Evolutionary conservation across 108 stramenopile genomes (phyloP).

Genomic region (Cyclotella cryptica): DNA sequence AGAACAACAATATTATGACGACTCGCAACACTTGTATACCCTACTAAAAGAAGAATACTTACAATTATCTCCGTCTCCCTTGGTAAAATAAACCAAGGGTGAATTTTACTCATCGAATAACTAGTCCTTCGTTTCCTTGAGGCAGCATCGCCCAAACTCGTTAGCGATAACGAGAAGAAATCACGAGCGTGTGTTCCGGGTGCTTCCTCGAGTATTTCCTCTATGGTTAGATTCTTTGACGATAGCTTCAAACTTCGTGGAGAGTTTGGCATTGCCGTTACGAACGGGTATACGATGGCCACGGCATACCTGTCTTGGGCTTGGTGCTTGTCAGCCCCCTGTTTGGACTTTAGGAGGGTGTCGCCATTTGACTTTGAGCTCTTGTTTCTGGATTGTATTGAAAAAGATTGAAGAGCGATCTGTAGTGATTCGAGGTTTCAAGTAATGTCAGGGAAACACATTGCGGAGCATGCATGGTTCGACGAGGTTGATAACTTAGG

Average conservation of each 20-base stretch:
- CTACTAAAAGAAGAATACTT: no score
- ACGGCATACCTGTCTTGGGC: constrained; percentile 43
- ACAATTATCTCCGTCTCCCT: constrained; percentile 72
- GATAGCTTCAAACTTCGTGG: constrained; percentile 21
- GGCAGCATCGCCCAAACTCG: constrained; percentile 54
- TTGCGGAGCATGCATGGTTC: no score
- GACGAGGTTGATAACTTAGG: no score
- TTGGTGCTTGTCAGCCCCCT: no score
- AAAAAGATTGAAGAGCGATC: neutral
- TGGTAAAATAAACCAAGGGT: constrained; percentile 79
- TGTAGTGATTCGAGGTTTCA: neutral
- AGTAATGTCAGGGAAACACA: neutral
- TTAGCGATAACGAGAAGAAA: constrained; percentile 76
- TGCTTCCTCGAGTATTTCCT: constrained; percentile 67
- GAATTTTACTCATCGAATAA: constrained; percentile 46
- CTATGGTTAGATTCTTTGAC: constrained; percentile 24
- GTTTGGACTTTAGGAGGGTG: neutral
- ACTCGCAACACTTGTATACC: no score
- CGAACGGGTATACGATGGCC: constrained; percentile 25
- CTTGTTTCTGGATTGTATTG: constrained; percentile 2
- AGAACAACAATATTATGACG: no score
- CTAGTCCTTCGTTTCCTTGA: constrained; percentile 25
- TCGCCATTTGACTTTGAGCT: neutral
- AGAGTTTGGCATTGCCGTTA: constrained; percentile 21
- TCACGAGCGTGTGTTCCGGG: constrained; percentile 75